These are phyloP conservation scores for Whalleya microplaca DNA, from an alignment of 2,329 filamentous ascomycete genomes.

Conservation along the genomic window DNA sequence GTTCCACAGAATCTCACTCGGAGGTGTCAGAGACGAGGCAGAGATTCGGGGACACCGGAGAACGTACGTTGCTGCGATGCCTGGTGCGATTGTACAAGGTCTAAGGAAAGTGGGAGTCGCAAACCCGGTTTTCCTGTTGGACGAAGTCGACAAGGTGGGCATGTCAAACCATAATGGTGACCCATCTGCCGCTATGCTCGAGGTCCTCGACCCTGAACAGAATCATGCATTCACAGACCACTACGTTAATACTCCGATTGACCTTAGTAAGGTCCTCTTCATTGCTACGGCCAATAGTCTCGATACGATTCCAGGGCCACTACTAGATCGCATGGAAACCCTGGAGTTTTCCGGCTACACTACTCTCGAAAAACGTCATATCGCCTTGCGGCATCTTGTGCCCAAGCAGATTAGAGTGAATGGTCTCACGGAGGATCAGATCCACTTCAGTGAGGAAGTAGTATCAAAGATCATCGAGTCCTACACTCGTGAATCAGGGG, in stretches of 20 bases:
- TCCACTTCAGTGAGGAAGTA: constrained; percentile 79
- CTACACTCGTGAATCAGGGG: constrained; percentile 95
- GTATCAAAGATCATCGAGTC: constrained; percentile 94
- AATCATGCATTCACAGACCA: constrained; percentile 95
- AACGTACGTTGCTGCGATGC: constrained; percentile 99
- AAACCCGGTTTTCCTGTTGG: constrained; percentile 92
- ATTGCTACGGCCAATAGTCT: constrained; percentile 95
- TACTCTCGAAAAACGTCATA: constrained; percentile 94
- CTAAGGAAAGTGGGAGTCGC: constrained; percentile 93
- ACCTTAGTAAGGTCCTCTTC: constrained; percentile 94
- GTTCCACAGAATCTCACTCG: constrained; percentile 95
- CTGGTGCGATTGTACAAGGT: constrained; percentile 89
- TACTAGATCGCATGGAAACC: constrained; percentile 96
- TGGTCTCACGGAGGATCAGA: constrained; percentile 75
- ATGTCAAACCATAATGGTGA: constrained; percentile 92
- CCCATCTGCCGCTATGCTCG: constrained; percentile 95
- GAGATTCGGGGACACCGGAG: constrained; percentile 94
- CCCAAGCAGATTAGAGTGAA: constrained; percentile 95
- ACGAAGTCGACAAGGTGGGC: constrained; percentile 98
- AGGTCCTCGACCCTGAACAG: constrained; percentile 96
- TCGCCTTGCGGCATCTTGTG: constrained; percentile 89
- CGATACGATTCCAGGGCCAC: constrained; percentile 91
- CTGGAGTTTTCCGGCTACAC: constrained; percentile 95
- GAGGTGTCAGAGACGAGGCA: constrained; percentile 93
- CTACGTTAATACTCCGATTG: constrained; percentile 93